These are phyloP conservation scores for Gyrodon lividus DNA, from an alignment of 768 basidiomycete genomes.

Conservation along the genomic window DNA sequence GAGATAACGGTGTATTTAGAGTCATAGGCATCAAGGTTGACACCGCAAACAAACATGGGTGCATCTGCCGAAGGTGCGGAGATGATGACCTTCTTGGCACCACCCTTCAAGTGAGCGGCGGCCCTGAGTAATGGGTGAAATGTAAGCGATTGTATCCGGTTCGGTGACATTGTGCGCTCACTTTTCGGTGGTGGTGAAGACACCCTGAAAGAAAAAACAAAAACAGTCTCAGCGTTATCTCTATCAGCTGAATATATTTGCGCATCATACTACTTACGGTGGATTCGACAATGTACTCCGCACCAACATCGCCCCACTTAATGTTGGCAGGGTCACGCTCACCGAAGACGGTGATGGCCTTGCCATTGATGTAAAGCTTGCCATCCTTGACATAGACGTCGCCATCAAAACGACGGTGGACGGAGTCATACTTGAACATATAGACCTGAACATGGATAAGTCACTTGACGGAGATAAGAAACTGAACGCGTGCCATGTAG, in stretches of 20 bases:
- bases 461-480: not conserved
- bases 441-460: conserved; percentile 60
- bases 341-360: conserved; percentile 71
- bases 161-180: conserved; percentile 26
- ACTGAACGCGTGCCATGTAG: conserved; percentile 75
- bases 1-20: conserved; percentile 91
- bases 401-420: conserved; percentile 92
- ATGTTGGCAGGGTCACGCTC: conserved; percentile 89
- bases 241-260: not conserved
- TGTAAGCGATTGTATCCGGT: conserved; percentile 1
- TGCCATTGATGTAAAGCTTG: conserved; percentile 85
- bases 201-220: conserved; percentile 54
- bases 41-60: conserved; percentile 92
- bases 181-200: conserved; percentile 96
- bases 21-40: conserved; percentile 93
- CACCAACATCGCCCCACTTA: conserved; percentile 76
- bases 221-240: conserved; percentile 4
- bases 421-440: conserved; percentile 98
- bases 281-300: conserved; percentile 94
- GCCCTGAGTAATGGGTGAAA: conserved; percentile 50
- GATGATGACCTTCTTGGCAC: conserved; percentile 99
- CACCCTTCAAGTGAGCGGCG: conserved; percentile 90
- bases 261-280: conserved; percentile 62
- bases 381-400: conserved; percentile 78
- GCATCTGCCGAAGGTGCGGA: conserved; percentile 97